phyloP scores from a whole-genome alignment of 495 filamentous ascomycete species.

The Poronia punctata region DNA sequence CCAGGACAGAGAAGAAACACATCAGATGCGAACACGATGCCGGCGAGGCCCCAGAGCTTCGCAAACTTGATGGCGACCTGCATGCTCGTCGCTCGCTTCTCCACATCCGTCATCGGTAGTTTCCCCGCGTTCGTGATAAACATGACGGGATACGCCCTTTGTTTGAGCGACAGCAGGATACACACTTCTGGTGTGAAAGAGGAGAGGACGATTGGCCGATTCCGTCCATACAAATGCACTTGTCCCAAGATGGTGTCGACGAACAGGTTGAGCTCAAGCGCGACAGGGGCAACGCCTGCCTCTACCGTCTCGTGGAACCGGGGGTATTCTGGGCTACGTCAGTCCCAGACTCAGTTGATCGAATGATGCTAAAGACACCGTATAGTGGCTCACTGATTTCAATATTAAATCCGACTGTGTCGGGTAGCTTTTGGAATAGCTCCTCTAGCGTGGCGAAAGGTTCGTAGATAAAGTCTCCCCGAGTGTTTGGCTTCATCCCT shows the following conservation, averaged over 20 bases:
- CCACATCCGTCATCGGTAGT: slow-evolving; percentile 18
- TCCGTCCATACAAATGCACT: slow-evolving; percentile 16
- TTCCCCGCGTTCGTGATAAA: slow-evolving; percentile 34
- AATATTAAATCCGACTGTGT: slow-evolving; percentile 28
- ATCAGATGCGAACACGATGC: slow-evolving; percentile 30
- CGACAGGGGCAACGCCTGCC: slow-evolving; percentile 23
- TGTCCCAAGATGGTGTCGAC: slow-evolving; percentile 30
- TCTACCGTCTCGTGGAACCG: slow-evolving; percentile 28
- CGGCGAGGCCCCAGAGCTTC: slow-evolving; percentile 27
- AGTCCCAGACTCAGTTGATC: not conserved
- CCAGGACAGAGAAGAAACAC: slow-evolving; percentile 29
- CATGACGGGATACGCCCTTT: slow-evolving; percentile 32
- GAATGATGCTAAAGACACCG: no score
- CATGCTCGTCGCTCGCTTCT: slow-evolving; percentile 26
- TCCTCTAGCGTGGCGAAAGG: slow-evolving; percentile 30
- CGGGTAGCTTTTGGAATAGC: slow-evolving; percentile 26
- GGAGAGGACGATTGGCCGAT: slow-evolving; percentile 32
- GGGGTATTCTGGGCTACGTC: slow-evolving; percentile 16
- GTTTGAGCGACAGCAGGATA: slow-evolving; percentile 33
- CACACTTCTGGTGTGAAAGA: slow-evolving; percentile 40
- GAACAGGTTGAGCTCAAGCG: slow-evolving; percentile 35
- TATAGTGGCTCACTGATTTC: slow-evolving; percentile 35
- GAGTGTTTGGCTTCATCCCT: slow-evolving; percentile 31
- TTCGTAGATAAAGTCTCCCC: slow-evolving; percentile 32
- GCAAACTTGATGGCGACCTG: slow-evolving; percentile 36